Percentiles rank a stretch among this genome's conserved stretches.
Evolutionary conservation across 352 stramenopile species (phyloP).

Genomic region (Pythium sukuiense): DNA sequence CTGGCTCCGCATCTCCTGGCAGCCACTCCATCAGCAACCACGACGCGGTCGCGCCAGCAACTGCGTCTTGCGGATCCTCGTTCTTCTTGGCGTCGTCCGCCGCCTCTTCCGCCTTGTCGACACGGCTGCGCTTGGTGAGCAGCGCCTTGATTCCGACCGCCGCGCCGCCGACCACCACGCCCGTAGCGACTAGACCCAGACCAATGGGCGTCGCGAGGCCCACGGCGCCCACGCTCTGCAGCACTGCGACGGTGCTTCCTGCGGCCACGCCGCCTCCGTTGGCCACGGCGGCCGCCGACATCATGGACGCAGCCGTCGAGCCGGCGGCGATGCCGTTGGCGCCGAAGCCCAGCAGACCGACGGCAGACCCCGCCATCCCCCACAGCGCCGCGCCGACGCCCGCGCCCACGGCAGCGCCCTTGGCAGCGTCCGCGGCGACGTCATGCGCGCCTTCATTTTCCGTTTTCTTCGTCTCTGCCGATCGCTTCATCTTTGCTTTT

Average conservation of each 20-base stretch:
- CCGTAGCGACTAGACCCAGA: conserved; percentile 28
- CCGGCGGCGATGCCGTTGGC: conserved; percentile 39
- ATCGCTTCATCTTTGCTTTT: not conserved
- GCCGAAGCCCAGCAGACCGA: conserved; percentile 40
- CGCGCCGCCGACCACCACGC: not conserved
- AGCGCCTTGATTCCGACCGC: not conserved
- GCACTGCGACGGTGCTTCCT: conserved; percentile 37
- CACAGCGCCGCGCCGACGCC: conserved; percentile 30
- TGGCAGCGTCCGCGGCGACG: not conserved
- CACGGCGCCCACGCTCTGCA: conserved; percentile 52
- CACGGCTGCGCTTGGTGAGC: not conserved
- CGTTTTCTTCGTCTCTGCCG: not conserved
- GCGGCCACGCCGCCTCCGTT: conserved; percentile 47
- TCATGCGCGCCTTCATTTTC: not conserved
- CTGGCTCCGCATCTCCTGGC: not conserved
- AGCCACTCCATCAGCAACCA: not conserved
- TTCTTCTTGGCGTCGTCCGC: not conserved
- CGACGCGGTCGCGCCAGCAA: not conserved
- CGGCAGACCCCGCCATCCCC: conserved; percentile 26
- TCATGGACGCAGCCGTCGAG: conserved; percentile 49
- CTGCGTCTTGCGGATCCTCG: not conserved
- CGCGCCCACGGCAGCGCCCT: conserved; percentile 21
- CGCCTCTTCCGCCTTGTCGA: not conserved
- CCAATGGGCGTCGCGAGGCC: conserved; percentile 37
- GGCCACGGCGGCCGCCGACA: conserved; percentile 53